Base-by-base conservation (phyloP, 176 grass and related monocot genomes). In the Melocanna baccifera region DNA sequence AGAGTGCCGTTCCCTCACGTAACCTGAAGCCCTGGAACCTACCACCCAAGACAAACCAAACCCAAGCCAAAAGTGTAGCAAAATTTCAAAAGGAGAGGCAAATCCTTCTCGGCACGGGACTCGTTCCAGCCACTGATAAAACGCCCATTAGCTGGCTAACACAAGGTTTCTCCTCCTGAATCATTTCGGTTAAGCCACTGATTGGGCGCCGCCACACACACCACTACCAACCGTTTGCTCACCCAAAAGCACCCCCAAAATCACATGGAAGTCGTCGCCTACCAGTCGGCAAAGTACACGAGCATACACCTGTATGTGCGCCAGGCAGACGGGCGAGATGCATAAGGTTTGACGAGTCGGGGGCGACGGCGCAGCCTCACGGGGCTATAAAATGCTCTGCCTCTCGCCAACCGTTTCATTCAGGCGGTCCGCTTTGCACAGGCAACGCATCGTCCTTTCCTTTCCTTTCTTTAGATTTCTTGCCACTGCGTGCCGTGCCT, bases 301-400 rank as follows among this genome's bases (percentile, higher is more conserved):
- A 2, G 25, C 3, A 26, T 30, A 59, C 70, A 62, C 47, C 48
- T 75, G 76, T 80, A 0, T 30, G 14, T 15, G 39, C 51, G 45
- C 36, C 56, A 47, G 42, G 73, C 41, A 37, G 70, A 75, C 70
- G 36, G 70, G 48, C 20, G 61, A 67, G 85, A 58, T 2, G 71
- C 61, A 8, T 82, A 80, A 88, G 43, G 12, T 51, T 76, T n/a
- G 58, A 26, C 47, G 19, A 30, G 7, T 5, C 10, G 53, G 41
- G 4, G 42, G 19, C 62, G 28, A 39, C 29, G 23, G 58, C 68
- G 11, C 30, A 6, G 48, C 25, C n/a, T 61, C 67, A 84, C 81
- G 47, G 25, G 61, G 37, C 79, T 90, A 90, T 87, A 90, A 90
- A 87, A 74, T 0, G 48, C 65, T 12, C 29, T 29, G 56, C 28